Evolutionary conservation across 768 basidiomycete genomes (phyloP).

Genomic region (Suillus hirtellus): DNA sequence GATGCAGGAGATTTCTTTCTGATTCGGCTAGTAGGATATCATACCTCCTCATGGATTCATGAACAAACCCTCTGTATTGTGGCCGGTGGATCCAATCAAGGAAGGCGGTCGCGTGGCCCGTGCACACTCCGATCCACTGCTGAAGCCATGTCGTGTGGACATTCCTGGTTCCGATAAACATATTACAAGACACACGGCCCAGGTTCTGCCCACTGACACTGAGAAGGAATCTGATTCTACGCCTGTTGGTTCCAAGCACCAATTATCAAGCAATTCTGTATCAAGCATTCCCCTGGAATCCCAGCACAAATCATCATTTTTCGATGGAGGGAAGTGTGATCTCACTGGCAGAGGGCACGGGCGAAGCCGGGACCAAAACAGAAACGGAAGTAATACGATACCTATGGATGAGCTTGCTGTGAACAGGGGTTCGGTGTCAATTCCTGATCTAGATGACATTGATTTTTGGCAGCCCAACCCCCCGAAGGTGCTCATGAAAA

Average conservation of each 20-base stretch:
- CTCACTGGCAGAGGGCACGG: not conserved
- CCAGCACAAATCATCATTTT: conserved; percentile 34
- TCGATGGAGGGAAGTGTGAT: not conserved
- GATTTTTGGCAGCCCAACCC: conserved; percentile 54
- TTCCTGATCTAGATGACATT: conserved; percentile 16
- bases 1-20: not conserved
- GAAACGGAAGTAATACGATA: not conserved
- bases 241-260: conserved; percentile 12
- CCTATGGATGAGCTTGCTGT: not conserved
- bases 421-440: not conserved
- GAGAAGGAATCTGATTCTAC: conserved; percentile 19
- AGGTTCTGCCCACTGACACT: not conserved
- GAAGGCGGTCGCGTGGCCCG: conserved; percentile 37
- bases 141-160: conserved; percentile 51
- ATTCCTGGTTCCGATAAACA: conserved; percentile 39
- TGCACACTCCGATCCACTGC: conserved; percentile 43
- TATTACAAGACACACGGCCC: conserved; percentile 23
- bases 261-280: too few species aligned
- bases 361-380: not conserved
- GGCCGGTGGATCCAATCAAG: conserved; percentile 51
- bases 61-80: conserved; percentile 56
- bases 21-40: conserved; percentile 51
- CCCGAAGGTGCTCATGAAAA: conserved; percentile 55
- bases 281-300: conserved; percentile 18
- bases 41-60: conserved; percentile 64